Base-by-base conservation (phyloP, 2,329 filamentous ascomycete species). In the Chaetomium olivaceum region DNA sequence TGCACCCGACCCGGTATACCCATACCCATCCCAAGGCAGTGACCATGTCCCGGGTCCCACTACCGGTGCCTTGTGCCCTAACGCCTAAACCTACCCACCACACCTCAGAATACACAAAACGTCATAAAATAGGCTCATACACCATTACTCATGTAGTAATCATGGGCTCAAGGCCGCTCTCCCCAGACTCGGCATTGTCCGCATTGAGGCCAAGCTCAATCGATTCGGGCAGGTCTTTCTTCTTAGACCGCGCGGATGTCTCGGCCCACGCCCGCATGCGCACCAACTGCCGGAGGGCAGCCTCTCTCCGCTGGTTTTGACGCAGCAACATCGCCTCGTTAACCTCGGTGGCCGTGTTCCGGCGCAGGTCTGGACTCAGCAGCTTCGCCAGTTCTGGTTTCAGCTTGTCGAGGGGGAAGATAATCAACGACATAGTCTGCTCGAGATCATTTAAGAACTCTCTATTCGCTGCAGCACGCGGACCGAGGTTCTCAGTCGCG, bases 241-340 rank as follows among this genome's bases (percentile, higher is more conserved):
- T 80, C 50, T 77, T 75, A 25, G 76, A 76, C 46, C 80, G 74
- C 3, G 86, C 88, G 62, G 83, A 83, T 21, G 82, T 81, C 77
- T 98, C 94, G 11, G 92, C 89, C 92, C 94, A 99, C 0, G 89
- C 88, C 64, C 94, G 87, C 74, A 96, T 85, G 73, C 89, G 89
- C 50, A 97, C 88, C 3, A 99, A 82, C 69, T 91, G 87, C 63
- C 91, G 86, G 69, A 99, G 91, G 29, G 91, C 90, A 14, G 93
- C 90, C 76, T 97, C 92, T 67, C 89, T 87, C 68, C 88, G 84
- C 71, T 88, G 83, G 25, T 89, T 89, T 74, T 93, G 89, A 59
- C 85, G 88, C 63, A 86, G 82, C 29, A 98, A 80, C 61, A 99
- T 92, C 12, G 93, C 92, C 77, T 93, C 89, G 75, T 99, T 99